These are phyloP conservation scores for Calonectria pauciramosa DNA, from an alignment of 2,329 filamentous ascomycete genomes.

Conservation along the genomic window DNA sequence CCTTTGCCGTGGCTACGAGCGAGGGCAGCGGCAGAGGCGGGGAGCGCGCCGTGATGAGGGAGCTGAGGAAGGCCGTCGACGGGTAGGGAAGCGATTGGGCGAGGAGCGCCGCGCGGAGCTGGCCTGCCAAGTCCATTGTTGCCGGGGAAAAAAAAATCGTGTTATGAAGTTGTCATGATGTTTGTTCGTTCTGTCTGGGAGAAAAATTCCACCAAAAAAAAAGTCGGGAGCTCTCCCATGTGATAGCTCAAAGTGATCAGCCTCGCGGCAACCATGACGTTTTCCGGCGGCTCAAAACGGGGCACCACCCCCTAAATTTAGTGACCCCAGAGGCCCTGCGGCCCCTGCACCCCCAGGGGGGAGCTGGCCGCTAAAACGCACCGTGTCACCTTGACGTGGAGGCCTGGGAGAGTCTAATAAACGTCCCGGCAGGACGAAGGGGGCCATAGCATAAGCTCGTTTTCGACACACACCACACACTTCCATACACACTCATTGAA, in stretches of 20 bases:
- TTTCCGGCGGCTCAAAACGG: constrained; percentile 39
- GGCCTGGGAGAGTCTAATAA: background rate
- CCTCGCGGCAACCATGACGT: constrained; percentile 43
- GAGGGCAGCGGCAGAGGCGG: constrained; percentile 75
- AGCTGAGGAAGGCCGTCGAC: constrained; percentile 71
- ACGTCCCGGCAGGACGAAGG: background rate
- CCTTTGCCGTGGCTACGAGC: constrained; percentile 82
- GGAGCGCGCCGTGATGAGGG: constrained; percentile 69
- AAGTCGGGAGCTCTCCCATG: background rate
- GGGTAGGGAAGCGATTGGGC: constrained; percentile 67
- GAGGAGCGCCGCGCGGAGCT: constrained; percentile 66
- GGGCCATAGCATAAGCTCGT: constrained; percentile 4
- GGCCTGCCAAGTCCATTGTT: constrained; percentile 53
- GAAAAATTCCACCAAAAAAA: background rate
- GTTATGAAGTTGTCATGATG: constrained; percentile 19
- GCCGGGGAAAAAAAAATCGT: too few relatives aligned
- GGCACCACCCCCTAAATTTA: constrained; percentile 35
- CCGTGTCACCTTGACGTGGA: constrained; percentile 32
- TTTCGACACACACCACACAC: background rate
- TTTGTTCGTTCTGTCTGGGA: constrained; percentile 23
- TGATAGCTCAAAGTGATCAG: constrained; percentile 24
- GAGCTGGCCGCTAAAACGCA: constrained; percentile 33
- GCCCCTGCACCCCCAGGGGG: constrained; percentile 19
- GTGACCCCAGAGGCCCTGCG: constrained; percentile 29
- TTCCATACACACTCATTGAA: background rate